These are phyloP conservation scores for Zopfochytrium polystomum DNA, from an alignment of 371 early-diverging fungal genomes.

Conservation along the genomic window DNA sequence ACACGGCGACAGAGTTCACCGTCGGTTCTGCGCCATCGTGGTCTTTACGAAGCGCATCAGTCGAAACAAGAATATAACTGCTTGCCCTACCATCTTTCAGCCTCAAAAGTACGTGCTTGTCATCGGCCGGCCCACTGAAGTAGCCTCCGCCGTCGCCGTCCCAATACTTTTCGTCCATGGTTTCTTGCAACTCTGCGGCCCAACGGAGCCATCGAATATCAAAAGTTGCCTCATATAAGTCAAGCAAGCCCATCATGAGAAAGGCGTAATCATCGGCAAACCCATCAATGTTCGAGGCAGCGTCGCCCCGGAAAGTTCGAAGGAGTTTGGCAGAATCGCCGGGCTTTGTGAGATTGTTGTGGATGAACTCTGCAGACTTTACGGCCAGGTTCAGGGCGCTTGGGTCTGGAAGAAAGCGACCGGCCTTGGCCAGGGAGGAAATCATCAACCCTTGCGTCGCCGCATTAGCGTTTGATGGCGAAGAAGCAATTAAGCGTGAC, in stretches of 20 bases:
- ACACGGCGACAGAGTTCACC: constrained; percentile 33
- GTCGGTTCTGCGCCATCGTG: constrained; percentile 70
- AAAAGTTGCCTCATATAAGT: constrained; percentile 56
- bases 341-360: constrained; percentile 44
- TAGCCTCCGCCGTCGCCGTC: constrained; percentile 55
- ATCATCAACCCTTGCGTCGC: constrained; percentile 53
- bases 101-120: constrained; percentile 51
- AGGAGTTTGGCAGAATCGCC: constrained; percentile 32
- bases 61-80: background rate
- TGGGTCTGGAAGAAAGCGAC: constrained; percentile 29
- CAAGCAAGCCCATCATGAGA: constrained; percentile 40
- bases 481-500: background rate
- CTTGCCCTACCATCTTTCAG: constrained; percentile 57
- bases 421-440: constrained; percentile 49
- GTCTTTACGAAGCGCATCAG: constrained; percentile 33
- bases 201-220: constrained; percentile 58
- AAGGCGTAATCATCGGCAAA: constrained; percentile 65
- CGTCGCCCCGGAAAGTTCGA: constrained; percentile 52
- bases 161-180: constrained; percentile 58
- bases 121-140: constrained; percentile 48
- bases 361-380: constrained; percentile 52
- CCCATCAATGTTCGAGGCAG: constrained; percentile 49
- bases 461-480: background rate
- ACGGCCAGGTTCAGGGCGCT: constrained; percentile 37
- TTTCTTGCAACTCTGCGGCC: constrained; percentile 56